These are phyloP conservation scores for Trapa incisa DNA, from an alignment of 345 rosid species.

Conservation along the genomic window DNA sequence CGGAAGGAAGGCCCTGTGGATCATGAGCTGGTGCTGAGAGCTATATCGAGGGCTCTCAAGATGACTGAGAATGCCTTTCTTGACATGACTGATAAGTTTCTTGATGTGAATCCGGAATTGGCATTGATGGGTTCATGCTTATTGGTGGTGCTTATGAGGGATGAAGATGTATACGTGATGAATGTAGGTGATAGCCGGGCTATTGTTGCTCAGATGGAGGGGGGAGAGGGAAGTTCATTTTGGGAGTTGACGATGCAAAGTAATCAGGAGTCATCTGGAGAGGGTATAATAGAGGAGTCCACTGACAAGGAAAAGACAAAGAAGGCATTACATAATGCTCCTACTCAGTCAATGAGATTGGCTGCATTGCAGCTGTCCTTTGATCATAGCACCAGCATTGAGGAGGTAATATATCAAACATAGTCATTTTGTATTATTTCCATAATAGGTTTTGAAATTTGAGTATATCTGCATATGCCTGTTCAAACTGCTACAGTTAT, in stretches of 20 bases:
- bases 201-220: slow-evolving; percentile 69
- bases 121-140: slow-evolving; percentile 97
- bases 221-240: slow-evolving; percentile 31
- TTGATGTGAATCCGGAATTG: slow-evolving; percentile 77
- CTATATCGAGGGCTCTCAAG: slow-evolving; percentile 76
- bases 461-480: background rate
- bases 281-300: slow-evolving; percentile 37
- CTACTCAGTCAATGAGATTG: slow-evolving; percentile 35
- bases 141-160: slow-evolving; percentile 86
- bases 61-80: slow-evolving; percentile 65
- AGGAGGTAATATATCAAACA: slow-evolving; percentile 54
- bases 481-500: background rate
- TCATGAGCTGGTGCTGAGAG: slow-evolving; percentile 64
- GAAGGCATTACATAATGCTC: slow-evolving; percentile 19
- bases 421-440: background rate
- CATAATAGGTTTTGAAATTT: background rate
- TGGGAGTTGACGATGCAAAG: slow-evolving; percentile 15
- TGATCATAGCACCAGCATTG: slow-evolving; percentile 92
- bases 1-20: slow-evolving; percentile 75
- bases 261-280: slow-evolving; percentile 25
- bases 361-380: slow-evolving; percentile 80
- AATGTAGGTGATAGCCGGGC: slow-evolving; percentile 98
- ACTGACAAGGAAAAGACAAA: slow-evolving; percentile 16
- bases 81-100: slow-evolving; percentile 92
- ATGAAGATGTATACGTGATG: slow-evolving; percentile 94